Evolutionary conservation across 148 eudicot species (phyloP), one percentile per base, ranked within the genome.

Genomic region (Rhododendron mucronatum): DNA sequence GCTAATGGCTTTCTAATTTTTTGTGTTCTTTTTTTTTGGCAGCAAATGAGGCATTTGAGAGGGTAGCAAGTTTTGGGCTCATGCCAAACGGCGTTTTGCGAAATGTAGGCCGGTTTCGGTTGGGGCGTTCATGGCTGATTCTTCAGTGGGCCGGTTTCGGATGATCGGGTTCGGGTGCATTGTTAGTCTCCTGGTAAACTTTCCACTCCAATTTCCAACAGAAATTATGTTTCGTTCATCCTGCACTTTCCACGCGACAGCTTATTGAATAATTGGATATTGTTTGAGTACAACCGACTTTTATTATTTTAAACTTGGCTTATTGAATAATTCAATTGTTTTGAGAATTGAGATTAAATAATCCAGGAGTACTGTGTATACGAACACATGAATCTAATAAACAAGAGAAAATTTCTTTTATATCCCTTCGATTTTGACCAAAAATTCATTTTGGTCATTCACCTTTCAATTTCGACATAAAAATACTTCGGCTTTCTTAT

Each of bases 41-140:
- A 94, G 95, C 85, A 83, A 91, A 88, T 81, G 94, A 88, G 74
- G 89, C 89, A 26, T 87, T 92, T 80, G 95, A 91, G 88, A 94
- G 87, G 75, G 91, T 91, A 74, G 93, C 95, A 35, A 91, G 88
- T 84, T 86, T 11, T 85, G 96, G 96, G 77, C 35, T 92, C 20
- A 37, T 73, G 28, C 92, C 96, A n/a, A 93, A n/a, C n/a, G n/a
- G n/a, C n/a, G n/a, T n/a, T n/a, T n/a, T n/a, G n/a, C n/a, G n/a
- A n/a, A n/a, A n/a, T n/a, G n/a, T n/a, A n/a, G n/a, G n/a, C n/a
- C n/a, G n/a, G n/a, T n/a, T n/a, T n/a, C n/a, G n/a, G n/a, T n/a
- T 7, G 90, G 90, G 9, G 93, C 93, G 28, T 88, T 91, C 28
- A 35, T 92, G 1, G 91, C 96, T 0, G 94, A 93, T 88, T 90